phyloP scores from a whole-genome alignment of 1,284 basidiomycete genomes.

The Austroboletus novae-zelandiae region DNA sequence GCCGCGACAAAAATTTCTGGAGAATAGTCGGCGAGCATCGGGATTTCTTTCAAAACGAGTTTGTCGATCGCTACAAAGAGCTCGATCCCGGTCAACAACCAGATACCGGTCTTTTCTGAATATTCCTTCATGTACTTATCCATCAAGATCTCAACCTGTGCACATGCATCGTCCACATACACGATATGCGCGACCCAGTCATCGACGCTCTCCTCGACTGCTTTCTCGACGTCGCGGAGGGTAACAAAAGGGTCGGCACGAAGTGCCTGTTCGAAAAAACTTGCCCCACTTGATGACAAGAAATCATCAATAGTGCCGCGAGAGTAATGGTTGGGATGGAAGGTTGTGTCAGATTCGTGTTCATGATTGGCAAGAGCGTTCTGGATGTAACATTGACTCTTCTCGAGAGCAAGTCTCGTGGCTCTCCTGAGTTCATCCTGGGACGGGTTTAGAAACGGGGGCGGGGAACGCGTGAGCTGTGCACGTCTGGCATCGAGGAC shows the following conservation, averaged over 20 bases:
- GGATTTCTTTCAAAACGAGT: constrained; percentile 30
- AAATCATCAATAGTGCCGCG: constrained; percentile 12
- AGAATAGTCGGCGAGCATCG: constrained; percentile 42
- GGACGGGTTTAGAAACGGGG: neutral
- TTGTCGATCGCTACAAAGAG: constrained; percentile 47
- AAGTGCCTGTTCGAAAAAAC: constrained; percentile 6
- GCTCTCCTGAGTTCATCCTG: neutral
- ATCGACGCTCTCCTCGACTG: neutral
- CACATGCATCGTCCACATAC: constrained; percentile 8
- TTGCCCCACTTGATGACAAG: constrained; percentile 1
- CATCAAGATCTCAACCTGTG: neutral
- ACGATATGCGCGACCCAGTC: neutral
- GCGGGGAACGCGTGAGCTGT: neutral
- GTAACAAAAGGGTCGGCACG: constrained; percentile 14
- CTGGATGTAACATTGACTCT: neutral
- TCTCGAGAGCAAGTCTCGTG: neutral
- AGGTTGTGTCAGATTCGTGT: neutral
- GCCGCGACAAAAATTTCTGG: constrained; percentile 39
- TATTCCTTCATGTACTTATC: neutral
- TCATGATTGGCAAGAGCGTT: neutral
- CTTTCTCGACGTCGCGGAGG: constrained; percentile 7
- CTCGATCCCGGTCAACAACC: constrained; percentile 41
- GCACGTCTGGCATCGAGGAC: neutral
- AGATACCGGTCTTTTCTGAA: constrained; percentile 17
- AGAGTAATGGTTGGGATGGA: neutral